Evolutionary conservation across 176 grass and related monocot species (phyloP), one percentile per base, ranked within the genome.

Genomic region (Carex pumila): DNA sequence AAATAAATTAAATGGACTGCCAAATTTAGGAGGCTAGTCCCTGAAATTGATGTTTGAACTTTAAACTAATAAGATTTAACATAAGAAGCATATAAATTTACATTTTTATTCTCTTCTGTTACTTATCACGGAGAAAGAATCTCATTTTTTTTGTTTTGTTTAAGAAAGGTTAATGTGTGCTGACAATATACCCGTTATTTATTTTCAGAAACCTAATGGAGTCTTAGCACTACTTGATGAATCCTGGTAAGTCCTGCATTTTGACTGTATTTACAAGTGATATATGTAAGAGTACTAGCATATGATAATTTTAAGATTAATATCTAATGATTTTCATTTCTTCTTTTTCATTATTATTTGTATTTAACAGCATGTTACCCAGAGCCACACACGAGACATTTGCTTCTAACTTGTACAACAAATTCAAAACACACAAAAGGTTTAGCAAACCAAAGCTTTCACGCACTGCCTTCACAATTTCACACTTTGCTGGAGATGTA

Each of bases 401-500:
- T 72, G 89, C 90, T 62, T 85, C 90, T 80, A 97, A 90, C 66
- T 82, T 97, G 81, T 89, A 92, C 77, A 89, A 90, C 83, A 94
- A 91, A 85, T 97, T 94, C 83, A 94, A 89, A 88, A 89, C 71
- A 71, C 90, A 97, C 85, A 97, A 94, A 91, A 81, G 94, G 85
- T 97, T 97, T 88, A 63, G 83, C 78, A 94, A 90, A 87, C 94
- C 94, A 67, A 97, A 94, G 82, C 92, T 97, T 85, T 94, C 94
- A 34, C 92, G 94, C 37, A 97, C 88, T 66, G 81, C 87, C 47
- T 97, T 97, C 84, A 97, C 92, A 41, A 88, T 97, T 84, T 87
- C 84, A 83, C 94, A 97, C 86, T 97, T 94, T 92, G 94, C 94
- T 83, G 94, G 94, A 81, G 94, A 97, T 65, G 94, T 97, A 89